Conservation (phyloP, 371 early-diverging fungal genomes). For the Apophysomyces variabilis region DNA sequence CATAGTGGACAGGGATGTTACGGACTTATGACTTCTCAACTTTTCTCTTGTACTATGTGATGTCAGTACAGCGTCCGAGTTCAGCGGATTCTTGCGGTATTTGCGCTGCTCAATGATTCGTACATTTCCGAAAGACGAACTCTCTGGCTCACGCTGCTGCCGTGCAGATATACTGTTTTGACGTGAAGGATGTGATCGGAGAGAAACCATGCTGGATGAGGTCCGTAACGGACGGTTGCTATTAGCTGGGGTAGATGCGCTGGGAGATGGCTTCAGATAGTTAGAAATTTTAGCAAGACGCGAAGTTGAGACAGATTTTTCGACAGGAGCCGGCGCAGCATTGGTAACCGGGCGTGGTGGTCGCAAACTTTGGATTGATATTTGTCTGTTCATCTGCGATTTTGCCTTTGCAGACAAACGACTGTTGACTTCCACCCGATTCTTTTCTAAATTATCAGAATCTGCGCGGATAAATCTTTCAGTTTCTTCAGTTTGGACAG, state of each 20-base stretch:
- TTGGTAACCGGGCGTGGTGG: slow-evolving; percentile 9
- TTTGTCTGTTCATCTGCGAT: neutral
- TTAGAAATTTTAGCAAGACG: slow-evolving; percentile 30
- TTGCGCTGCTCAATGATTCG: slow-evolving; percentile 29
- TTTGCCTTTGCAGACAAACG: slow-evolving; percentile 11
- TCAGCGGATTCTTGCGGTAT: slow-evolving; percentile 18
- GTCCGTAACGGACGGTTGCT: slow-evolving; percentile 18
- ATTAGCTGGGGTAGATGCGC: slow-evolving; percentile 32
- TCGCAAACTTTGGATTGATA: slow-evolving; percentile 8
- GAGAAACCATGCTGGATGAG: slow-evolving; percentile 29
- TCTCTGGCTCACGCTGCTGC: neutral
- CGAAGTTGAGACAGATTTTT: slow-evolving; percentile 35
- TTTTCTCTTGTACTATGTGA: slow-evolving; percentile 18
- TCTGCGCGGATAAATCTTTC: slow-evolving; percentile 18
- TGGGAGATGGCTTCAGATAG: slow-evolving; percentile 28
- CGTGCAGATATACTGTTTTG: slow-evolving; percentile 16
- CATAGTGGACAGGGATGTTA: slow-evolving; percentile 32
- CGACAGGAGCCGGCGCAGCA: slow-evolving; percentile 14
- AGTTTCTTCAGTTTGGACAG: neutral
- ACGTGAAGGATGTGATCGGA: slow-evolving; percentile 18
- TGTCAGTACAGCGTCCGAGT: slow-evolving; percentile 12
- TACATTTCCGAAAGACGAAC: slow-evolving; percentile 27
- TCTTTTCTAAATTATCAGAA: slow-evolving; percentile 16
- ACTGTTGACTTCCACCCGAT: slow-evolving; percentile 5
- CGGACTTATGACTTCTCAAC: slow-evolving; percentile 2